Evolutionary conservation across 2,329 filamentous ascomycete species (phyloP).

Genomic region (Zymoseptoria pseudotritici): DNA sequence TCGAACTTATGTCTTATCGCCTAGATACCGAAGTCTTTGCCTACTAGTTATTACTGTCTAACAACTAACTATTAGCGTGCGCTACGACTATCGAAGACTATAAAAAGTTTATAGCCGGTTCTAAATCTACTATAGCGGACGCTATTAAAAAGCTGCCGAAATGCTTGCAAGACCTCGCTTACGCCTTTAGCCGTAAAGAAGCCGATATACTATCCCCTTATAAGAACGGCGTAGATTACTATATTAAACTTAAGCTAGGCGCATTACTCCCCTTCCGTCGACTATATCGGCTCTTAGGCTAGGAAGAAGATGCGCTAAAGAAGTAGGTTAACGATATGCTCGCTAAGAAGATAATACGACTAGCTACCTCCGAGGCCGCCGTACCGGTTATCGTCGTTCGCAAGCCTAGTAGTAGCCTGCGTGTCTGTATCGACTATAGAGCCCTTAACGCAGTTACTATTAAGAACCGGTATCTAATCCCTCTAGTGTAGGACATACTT

Average conservation of each 20-base stretch:
- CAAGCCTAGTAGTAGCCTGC: background rate
- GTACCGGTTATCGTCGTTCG: background rate
- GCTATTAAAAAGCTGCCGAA: background rate
- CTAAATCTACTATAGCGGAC: background rate
- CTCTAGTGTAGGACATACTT: background rate
- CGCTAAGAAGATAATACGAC: background rate
- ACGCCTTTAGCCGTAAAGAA: background rate
- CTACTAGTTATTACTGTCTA: background rate
- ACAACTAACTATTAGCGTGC: background rate
- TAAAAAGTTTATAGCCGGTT: background rate
- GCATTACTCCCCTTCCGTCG: background rate
- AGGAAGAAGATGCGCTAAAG: no score
- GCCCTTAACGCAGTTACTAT: background rate
- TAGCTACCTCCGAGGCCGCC: background rate
- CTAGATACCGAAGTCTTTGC: background rate
- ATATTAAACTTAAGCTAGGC: background rate
- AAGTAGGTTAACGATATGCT: no score
- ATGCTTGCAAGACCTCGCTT: background rate
- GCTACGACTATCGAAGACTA: background rate
- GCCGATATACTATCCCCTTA: background rate
- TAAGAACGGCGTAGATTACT: background rate
- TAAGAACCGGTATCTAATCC: slow-evolving; percentile 4
- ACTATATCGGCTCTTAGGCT: background rate
- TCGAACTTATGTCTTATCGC: background rate
- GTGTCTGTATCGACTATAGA: slow-evolving; percentile 1